Evolutionary conservation across 495 filamentous ascomycete species (phyloP), one percentile per base, ranked within the genome.

Genomic region (Penicillium bovifimosum): DNA sequence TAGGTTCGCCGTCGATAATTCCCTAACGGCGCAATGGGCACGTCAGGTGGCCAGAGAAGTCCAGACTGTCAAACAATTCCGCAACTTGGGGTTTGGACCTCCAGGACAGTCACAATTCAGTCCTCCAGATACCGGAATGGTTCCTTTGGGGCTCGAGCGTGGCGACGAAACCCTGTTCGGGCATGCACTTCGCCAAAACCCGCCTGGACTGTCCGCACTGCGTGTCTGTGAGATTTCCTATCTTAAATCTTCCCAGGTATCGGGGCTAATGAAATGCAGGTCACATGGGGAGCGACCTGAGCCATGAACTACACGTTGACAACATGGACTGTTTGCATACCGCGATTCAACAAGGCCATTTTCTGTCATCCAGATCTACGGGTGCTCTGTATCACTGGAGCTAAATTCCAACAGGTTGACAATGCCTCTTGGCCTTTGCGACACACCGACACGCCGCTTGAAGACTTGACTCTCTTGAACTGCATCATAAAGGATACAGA

Each of bases 401-500:
- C 31, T 29, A 16, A 3, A 5, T 38, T 29, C 24, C 29, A 28
- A n/a, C 1, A 16, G 0, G 6, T 3, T 17, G 5, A 3, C 8
- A 4, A 2, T n/a, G n/a, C n/a, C n/a, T n/a, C n/a, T 29, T 4
- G 9, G n/a, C 13, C 10, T 27, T 27, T 24, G 9, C 0, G 4
- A 29, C 3, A 13, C 7, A 1, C 8, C 27, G 11, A 28, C 8
- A 14, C 46, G 26, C 33, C 7, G 6, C 24, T 48, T 5, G 46
- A 48, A 16, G 46, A 48, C 28, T 6, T 48, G 18, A 39, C 46
- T 1, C 31, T 38, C 17, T n/a, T 48, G 46, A 48, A 48, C 9
- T 48, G 46, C 35, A 9, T 5, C 8, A 48, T 38, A 38, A 5
- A 28, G 2, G 13, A 20, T 1, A 14, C 14, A 4, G 17, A 36